Conservation (phyloP, 176 grass and related monocot genomes). For the Luzula sylvatica region DNA sequence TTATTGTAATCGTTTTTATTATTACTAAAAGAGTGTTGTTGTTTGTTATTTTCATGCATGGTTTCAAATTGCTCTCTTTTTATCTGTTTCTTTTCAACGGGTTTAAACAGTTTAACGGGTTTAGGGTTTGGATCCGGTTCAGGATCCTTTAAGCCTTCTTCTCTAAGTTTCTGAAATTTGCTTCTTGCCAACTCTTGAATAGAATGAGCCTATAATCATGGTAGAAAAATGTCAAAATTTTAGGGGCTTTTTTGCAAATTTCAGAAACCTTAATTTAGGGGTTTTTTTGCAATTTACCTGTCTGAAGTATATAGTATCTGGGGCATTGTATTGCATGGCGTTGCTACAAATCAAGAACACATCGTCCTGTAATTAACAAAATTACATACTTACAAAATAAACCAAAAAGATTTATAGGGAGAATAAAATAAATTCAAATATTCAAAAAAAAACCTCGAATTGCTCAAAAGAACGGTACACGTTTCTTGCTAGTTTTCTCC, state of each 20-base stretch:
- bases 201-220: conserved; percentile 63
- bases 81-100: neutral
- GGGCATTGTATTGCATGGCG: conserved; percentile 97
- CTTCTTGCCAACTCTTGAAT: conserved; percentile 97
- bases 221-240: too few relatives aligned
- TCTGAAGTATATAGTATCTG: conserved; percentile 96
- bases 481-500: conserved; percentile 75
- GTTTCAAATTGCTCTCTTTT: conserved; percentile 8
- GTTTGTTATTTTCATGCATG: neutral
- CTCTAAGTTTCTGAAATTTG: conserved; percentile 83
- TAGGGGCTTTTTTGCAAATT: neutral
- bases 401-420: too few relatives aligned
- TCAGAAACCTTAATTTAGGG: neutral
- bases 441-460: conserved; percentile 56
- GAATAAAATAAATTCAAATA: neutral
- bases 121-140: neutral
- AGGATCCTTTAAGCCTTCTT: conserved; percentile 33
- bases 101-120: neutral
- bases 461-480: conserved; percentile 77
- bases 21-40: neutral
- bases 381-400: conserved; percentile 6
- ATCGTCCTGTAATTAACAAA: conserved; percentile 72
- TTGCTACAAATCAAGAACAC: conserved; percentile 98
- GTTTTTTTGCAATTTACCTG: conserved; percentile 62
- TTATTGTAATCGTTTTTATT: too few relatives aligned